These are phyloP conservation scores for Venturia effusa DNA, from an alignment of 2,329 filamentous ascomycete genomes.

Conservation along the genomic window DNA sequence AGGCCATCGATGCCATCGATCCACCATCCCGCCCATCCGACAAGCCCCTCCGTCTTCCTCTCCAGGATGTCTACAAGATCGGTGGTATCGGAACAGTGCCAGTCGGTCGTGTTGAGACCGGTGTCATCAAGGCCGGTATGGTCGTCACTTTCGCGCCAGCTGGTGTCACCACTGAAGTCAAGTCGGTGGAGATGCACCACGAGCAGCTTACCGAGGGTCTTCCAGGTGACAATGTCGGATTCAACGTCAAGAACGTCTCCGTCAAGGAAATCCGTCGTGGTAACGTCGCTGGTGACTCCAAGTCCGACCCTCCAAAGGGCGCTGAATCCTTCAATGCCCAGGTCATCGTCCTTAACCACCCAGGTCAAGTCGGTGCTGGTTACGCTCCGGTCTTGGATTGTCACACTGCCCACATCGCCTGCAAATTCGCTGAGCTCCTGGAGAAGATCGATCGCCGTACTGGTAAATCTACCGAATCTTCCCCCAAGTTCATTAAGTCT, in stretches of 20 bases:
- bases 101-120: conserved; percentile 99
- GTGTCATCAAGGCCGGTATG: conserved; percentile 79
- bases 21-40: conserved; percentile 84
- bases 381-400: conserved; percentile 99
- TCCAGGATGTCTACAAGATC: conserved; percentile 99
- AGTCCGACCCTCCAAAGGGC: conserved; percentile 92
- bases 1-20: conserved; percentile 97
- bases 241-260: conserved; percentile 99
- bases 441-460: conserved; percentile 99
- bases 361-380: conserved; percentile 96
- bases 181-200: conserved; percentile 99
- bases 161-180: conserved; percentile 99
- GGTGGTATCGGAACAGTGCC: conserved; percentile 99
- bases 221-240: conserved; percentile 99
- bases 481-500: conserved; percentile 99
- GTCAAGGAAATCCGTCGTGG: conserved; percentile 99
- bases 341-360: conserved; percentile 99
- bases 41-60: conserved; percentile 99
- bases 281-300: conserved; percentile 99
- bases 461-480: conserved; percentile 86
- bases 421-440: conserved; percentile 98
- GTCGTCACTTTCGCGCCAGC: conserved; percentile 97
- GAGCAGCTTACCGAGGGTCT: conserved; percentile 92
- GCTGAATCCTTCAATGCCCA: conserved; percentile 96
- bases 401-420: conserved; percentile 99